A percentile compares a stretch with the other conserved stretches of the same genome.
Conservation (phyloP, 2,329 filamentous ascomycete species). For the Venturia asperata region DNA sequence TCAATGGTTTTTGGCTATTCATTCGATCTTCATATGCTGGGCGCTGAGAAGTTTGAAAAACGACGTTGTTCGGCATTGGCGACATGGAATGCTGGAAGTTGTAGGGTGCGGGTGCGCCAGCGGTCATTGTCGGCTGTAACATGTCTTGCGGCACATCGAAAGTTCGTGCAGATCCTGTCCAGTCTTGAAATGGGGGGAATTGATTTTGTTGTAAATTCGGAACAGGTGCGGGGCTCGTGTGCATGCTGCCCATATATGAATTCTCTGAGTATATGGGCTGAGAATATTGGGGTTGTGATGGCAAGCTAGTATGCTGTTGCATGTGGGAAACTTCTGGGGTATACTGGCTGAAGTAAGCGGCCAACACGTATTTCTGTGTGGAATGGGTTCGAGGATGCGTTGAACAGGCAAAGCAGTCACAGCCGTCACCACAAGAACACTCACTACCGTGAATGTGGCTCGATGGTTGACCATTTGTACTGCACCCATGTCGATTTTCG, state of each 20-base stretch:
- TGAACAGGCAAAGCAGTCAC: slow-evolving; percentile 61
- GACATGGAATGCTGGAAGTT: background rate
- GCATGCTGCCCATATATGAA: background rate
- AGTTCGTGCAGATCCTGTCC: background rate
- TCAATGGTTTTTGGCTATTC: no score
- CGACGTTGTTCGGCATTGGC: background rate
- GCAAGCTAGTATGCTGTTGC: background rate
- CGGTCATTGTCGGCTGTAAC: background rate
- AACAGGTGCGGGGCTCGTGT: background rate
- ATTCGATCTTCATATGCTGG: background rate
- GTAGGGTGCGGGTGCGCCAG: background rate
- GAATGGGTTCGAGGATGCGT: slow-evolving; percentile 62
- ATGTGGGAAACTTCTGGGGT: background rate
- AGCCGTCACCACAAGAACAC: slow-evolving; percentile 59
- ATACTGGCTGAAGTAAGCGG: slow-evolving; percentile 30
- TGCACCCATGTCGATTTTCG: background rate
- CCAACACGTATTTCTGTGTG: slow-evolving; percentile 43
- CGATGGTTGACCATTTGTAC: slow-evolving; percentile 27
- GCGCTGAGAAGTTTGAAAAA: background rate
- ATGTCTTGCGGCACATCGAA: background rate
- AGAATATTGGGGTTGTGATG: background rate
- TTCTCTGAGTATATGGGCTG: background rate
- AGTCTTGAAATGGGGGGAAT: background rate
- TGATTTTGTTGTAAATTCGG: background rate
- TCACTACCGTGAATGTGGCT: slow-evolving; percentile 30